These are phyloP conservation scores for Mortierella sp. DNA, from an alignment of 371 early-diverging fungal genomes.

Conservation along the genomic window DNA sequence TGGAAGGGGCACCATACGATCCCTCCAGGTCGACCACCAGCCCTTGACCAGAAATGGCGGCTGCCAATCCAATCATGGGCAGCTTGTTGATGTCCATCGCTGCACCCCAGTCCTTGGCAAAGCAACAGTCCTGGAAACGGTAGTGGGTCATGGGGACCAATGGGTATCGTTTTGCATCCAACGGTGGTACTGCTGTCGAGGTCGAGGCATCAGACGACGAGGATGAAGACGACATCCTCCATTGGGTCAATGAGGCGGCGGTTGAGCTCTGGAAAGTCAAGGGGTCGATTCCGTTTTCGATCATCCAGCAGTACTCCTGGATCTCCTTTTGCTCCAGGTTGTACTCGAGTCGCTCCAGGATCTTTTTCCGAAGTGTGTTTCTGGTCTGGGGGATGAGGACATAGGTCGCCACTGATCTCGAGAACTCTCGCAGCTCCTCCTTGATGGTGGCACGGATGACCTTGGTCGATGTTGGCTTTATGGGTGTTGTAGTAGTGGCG, in stretches of 20 bases:
- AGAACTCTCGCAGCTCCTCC: constrained; percentile 39
- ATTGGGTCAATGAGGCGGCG: neutral
- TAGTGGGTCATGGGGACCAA: constrained; percentile 54
- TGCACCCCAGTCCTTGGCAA: constrained; percentile 56
- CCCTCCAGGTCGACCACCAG: constrained; percentile 52
- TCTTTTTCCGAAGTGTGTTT: constrained; percentile 42
- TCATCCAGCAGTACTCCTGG: constrained; percentile 44
- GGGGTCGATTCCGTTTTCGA: constrained; percentile 29
- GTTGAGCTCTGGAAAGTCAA: neutral
- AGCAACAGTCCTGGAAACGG: constrained; percentile 53
- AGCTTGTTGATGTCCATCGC: constrained; percentile 52
- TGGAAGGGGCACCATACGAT: constrained; percentile 51
- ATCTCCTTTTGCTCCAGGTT: constrained; percentile 46
- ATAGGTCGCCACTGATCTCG: constrained; percentile 43
- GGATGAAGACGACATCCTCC: neutral
- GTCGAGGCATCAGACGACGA: neutral
- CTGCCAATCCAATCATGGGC: constrained; percentile 55
- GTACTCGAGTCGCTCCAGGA: constrained; percentile 36
- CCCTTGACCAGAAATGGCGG: constrained; percentile 48
- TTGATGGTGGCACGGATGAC: constrained; percentile 29
- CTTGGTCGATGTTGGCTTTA: constrained; percentile 3
- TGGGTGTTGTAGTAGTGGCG: neutral
- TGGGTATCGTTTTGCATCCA: constrained; percentile 18
- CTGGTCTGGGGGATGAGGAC: constrained; percentile 49
- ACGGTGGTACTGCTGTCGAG: neutral